Evolutionary conservation across 1,139 yeast genomes (phyloP).

Genomic region (Geotrichum cucujoidarum): DNA sequence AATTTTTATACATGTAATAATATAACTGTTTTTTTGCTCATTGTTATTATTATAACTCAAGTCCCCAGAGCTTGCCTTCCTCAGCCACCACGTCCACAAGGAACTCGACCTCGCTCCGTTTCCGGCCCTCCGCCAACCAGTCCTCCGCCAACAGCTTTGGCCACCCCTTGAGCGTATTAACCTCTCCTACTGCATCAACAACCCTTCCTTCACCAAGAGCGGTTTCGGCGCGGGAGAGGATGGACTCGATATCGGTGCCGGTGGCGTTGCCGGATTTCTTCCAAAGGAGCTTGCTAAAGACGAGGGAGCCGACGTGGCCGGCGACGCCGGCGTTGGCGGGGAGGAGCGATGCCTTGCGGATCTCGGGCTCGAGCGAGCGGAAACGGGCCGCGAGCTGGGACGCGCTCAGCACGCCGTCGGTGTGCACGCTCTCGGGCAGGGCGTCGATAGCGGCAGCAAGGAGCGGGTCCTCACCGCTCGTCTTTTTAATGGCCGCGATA

Average conservation of each 20-base stretch:
- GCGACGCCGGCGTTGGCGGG: constrained; percentile 95
- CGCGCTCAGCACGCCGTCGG: constrained; percentile 52
- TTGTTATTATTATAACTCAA: not conserved
- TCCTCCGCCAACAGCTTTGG: constrained; percentile 83
- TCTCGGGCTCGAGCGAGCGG: constrained; percentile 72
- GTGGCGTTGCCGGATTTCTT: constrained; percentile 59
- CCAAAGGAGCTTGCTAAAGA: constrained; percentile 72
- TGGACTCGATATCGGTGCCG: constrained; percentile 83
- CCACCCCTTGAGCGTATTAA: constrained; percentile 88
- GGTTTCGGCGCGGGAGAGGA: constrained; percentile 78
- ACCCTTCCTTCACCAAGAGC: constrained; percentile 72
- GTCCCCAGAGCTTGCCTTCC: constrained; percentile 35
- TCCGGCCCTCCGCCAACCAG: constrained; percentile 87
- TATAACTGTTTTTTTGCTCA: not conserved
- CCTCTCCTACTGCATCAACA: constrained; percentile 88
- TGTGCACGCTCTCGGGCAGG: constrained; percentile 47
- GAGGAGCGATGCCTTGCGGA: constrained; percentile 78
- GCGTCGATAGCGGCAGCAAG: constrained; percentile 42
- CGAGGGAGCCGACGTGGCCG: constrained; percentile 77
- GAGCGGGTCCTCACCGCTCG: constrained; percentile 34
- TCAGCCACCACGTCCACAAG: constrained; percentile 60
- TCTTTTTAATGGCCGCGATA: constrained; percentile 34
- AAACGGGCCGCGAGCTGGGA: constrained; percentile 62
- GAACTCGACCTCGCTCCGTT: constrained; percentile 81
- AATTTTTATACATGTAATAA: not conserved